phyloP scores from a whole-genome alignment of 2,329 filamentous ascomycete species.

The Coniosporium tulheliwenetii region DNA sequence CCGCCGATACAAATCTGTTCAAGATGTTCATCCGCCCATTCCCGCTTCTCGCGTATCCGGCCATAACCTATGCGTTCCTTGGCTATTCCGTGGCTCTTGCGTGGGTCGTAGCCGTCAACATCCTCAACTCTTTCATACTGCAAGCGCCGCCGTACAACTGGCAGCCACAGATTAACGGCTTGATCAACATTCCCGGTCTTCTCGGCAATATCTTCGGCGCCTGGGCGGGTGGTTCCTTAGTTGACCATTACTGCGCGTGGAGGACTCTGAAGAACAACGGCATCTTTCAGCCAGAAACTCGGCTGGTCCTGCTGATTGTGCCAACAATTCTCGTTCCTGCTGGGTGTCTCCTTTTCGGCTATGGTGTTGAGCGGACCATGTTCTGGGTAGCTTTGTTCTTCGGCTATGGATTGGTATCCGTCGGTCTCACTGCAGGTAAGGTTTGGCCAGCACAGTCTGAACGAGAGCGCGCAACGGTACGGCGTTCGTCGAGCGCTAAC shows the following conservation, averaged over 20 bases:
- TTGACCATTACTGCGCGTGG: conserved; percentile 27
- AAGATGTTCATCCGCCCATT: conserved; percentile 20
- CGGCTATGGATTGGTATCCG: conserved; percentile 29
- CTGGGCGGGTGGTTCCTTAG: conserved; percentile 25
- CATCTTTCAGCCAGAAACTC: conserved; percentile 29
- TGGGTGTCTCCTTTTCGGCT: conserved; percentile 29
- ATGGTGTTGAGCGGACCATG: conserved; percentile 23
- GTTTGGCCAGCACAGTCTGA: too few relatives aligned
- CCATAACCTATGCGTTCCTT: conserved; percentile 20
- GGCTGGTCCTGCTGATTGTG: conserved; percentile 24
- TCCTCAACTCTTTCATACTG: conserved; percentile 22
- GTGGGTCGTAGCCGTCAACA: conserved; percentile 23
- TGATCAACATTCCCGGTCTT: conserved; percentile 24
- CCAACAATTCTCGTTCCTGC: conserved; percentile 25
- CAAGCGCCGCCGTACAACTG: conserved; percentile 23
- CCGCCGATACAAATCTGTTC: conserved; percentile 14
- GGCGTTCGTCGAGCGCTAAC: too few relatives aligned
- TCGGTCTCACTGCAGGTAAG: conserved; percentile 21
- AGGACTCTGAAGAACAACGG: conserved; percentile 23
- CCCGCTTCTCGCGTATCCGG: conserved; percentile 20
- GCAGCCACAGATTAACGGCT: conserved; percentile 18
- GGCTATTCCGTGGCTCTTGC: conserved; percentile 21
- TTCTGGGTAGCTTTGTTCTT: conserved; percentile 30
- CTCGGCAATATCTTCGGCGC: conserved; percentile 28
- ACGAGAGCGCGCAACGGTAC: too few relatives aligned